A percentile compares a stretch with the other conserved stretches of the same genome.
Conservation (phyloP, 2,329 filamentous ascomycete genomes). For the Davidsoniella eucalypti region DNA sequence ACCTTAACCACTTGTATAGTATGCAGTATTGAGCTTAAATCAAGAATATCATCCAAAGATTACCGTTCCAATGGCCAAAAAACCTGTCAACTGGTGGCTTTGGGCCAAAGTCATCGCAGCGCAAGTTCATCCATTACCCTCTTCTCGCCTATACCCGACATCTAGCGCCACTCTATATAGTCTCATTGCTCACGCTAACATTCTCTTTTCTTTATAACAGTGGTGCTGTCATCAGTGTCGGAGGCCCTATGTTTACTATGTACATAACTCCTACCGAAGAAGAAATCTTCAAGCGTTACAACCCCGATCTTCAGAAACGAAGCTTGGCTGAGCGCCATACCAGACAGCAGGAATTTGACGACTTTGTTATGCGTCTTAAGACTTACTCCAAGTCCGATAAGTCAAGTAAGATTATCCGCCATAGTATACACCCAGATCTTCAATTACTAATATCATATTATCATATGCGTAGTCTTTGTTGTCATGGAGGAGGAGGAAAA, state of each 20-base stretch:
- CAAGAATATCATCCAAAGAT: too few relatives aligned
- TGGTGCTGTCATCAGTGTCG: conserved; percentile 54
- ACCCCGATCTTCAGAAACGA: conserved; percentile 80
- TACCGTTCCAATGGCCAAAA: conserved; percentile 5
- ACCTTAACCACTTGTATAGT: background rate
- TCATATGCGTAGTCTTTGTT: conserved; percentile 27
- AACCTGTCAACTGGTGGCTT: conserved; percentile 26
- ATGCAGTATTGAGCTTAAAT: background rate
- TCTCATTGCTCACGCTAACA: too few relatives aligned
- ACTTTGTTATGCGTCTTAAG: conserved; percentile 72
- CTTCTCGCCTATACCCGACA: background rate
- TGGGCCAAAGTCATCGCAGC: conserved; percentile 54
- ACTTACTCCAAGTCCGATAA: conserved; percentile 82
- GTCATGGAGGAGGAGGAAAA: conserved; percentile 34
- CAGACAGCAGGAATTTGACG: conserved; percentile 71
- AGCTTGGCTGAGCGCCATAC: conserved; percentile 65
- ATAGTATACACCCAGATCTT: background rate
- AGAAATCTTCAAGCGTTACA: conserved; percentile 83
- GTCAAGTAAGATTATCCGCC: conserved; percentile 46
- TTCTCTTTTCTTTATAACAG: conserved; percentile 27
- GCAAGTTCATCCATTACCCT: conserved; percentile 29
- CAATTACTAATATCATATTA: background rate
- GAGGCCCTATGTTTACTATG: conserved; percentile 70
- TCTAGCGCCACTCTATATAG: too few relatives aligned
- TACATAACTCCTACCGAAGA: conserved; percentile 75